Evolutionary conservation across 163 green algal species (phyloP), one percentile per base, ranked within the genome.

Genomic region (Volvox carteri): DNA sequence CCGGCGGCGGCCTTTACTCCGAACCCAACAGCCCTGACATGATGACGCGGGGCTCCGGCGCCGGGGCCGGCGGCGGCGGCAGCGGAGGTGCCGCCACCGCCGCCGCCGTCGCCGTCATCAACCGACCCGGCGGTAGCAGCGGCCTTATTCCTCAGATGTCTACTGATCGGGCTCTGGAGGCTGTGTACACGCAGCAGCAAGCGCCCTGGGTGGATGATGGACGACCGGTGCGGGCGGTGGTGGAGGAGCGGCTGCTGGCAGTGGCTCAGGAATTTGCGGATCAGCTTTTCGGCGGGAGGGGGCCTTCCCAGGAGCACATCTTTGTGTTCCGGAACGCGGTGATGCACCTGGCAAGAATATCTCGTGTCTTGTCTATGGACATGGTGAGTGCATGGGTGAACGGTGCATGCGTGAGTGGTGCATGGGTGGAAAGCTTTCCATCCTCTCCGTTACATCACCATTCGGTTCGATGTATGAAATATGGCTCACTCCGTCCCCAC

Each of bases 351-450:
- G 85, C 90, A 14, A 70, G 90, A 35, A 86, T 93, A 42, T 84
- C 79, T 0, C 48, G 90, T 0, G 81, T 93, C 58, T 86, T 93
- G 73, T 90, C 86, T 16, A 93, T 93, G 90, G 90, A 93, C 70
- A 86, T 90, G 87, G 87, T 91, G 50, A 60, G 50, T 60, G n/a
- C n/a, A n/a, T n/a, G n/a, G n/a, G n/a, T n/a, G n/a, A n/a, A n/a
- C n/a, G n/a, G n/a, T n/a, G n/a, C n/a, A n/a, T n/a, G n/a, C n/a
- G n/a, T n/a, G n/a, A n/a, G n/a, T n/a, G n/a, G n/a, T n/a, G n/a
- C n/a, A n/a, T n/a, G n/a, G n/a, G n/a, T n/a, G n/a, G n/a, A n/a
- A n/a, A n/a, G n/a, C n/a, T n/a, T n/a, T n/a, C n/a, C n/a, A n/a
- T n/a, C n/a, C n/a, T n/a, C n/a, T n/a, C n/a, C n/a, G n/a, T n/a